Evolutionary conservation across 768 basidiomycete genomes (phyloP).

Genomic region (Amanita thiersii): DNA sequence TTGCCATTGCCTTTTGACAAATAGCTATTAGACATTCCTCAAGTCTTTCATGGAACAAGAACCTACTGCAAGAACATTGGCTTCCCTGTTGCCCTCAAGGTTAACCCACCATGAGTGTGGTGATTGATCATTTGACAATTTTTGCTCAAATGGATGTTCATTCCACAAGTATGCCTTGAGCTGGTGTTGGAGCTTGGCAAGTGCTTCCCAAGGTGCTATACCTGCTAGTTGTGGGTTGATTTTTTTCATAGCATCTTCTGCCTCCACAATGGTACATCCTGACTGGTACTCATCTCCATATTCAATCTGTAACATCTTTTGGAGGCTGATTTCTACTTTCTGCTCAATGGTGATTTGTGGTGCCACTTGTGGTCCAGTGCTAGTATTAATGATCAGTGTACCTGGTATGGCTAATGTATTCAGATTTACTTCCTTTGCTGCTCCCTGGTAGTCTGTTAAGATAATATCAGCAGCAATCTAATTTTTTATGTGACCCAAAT

Average conservation of each 20-base stretch:
- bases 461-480: not conserved
- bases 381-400: not conserved
- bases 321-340: slow-evolving; percentile 8
- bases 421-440: slow-evolving; percentile 8
- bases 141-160: slow-evolving; percentile 13
- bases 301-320: slow-evolving; percentile 2
- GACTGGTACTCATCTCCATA: slow-evolving; percentile 9
- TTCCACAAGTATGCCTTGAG: slow-evolving; percentile 11
- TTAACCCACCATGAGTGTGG: slow-evolving; percentile 11
- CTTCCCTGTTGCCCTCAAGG: slow-evolving; percentile 15
- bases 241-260: slow-evolving; percentile 8
- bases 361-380: not conserved
- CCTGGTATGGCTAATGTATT: slow-evolving; percentile 8
- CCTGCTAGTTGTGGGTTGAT: slow-evolving; percentile 10
- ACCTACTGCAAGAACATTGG: slow-evolving; percentile 22
- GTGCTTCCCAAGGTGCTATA: slow-evolving; percentile 8
- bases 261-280: slow-evolving; percentile 3
- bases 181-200: slow-evolving; percentile 10
- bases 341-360: not conserved
- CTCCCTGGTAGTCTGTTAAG: slow-evolving; percentile 8
- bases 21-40: slow-evolving; percentile 1
- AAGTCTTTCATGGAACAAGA: not conserved
- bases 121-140: slow-evolving; percentile 1
- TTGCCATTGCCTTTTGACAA: slow-evolving; percentile 22
- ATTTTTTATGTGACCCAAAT: slow-evolving; percentile 4